Evolutionary conservation across 371 early-diverging fungal genomes (phyloP).

Genomic region (Amoeboaphelidium protococcarum): DNA sequence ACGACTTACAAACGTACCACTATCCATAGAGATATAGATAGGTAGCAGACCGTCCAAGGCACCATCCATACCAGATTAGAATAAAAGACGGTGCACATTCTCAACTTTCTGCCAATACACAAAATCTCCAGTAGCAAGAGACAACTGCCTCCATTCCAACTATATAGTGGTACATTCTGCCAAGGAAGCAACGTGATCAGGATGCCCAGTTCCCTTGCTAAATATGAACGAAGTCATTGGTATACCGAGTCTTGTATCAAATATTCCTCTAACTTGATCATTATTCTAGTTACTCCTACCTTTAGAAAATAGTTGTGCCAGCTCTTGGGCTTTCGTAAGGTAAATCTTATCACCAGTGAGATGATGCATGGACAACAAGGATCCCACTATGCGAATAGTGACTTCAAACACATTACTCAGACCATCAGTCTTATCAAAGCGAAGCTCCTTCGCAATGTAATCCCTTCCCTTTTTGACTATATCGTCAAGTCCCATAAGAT

Average conservation of each 20-base stretch:
- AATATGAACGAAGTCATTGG: too few relatives aligned
- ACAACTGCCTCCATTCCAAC: conserved; percentile 17
- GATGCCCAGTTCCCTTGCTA: conserved; percentile 2
- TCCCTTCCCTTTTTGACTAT: conserved; percentile 38
- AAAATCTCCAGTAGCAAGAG: conserved; percentile 15
- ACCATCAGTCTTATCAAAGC: conserved; percentile 1
- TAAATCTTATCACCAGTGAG: conserved; percentile 8
- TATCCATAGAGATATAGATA: conserved; percentile 24
- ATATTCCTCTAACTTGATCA: too few relatives aligned
- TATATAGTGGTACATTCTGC: conserved; percentile 15
- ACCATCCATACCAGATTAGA: conserved; percentile 6
- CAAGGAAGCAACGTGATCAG: background rate
- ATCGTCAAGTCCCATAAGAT: conserved; percentile 41
- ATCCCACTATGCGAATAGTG: conserved; percentile 9
- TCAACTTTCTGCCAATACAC: conserved; percentile 33
- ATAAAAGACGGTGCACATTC: conserved; percentile 26
- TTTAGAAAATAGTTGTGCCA: conserved; percentile 4
- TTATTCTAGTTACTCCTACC: too few relatives aligned
- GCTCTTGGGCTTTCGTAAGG: conserved; percentile 12
- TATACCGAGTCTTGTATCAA: too few relatives aligned
- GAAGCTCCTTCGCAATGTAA: conserved; percentile 25
- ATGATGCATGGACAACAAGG: conserved; percentile 3
- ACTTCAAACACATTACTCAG: conserved; percentile 18
- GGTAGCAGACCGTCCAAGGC: conserved; percentile 44
- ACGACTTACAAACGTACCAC: conserved; percentile 14